Conservation (phyloP, 495 filamentous ascomycete genomes). For the Hapsidospora chrysogenum region DNA sequence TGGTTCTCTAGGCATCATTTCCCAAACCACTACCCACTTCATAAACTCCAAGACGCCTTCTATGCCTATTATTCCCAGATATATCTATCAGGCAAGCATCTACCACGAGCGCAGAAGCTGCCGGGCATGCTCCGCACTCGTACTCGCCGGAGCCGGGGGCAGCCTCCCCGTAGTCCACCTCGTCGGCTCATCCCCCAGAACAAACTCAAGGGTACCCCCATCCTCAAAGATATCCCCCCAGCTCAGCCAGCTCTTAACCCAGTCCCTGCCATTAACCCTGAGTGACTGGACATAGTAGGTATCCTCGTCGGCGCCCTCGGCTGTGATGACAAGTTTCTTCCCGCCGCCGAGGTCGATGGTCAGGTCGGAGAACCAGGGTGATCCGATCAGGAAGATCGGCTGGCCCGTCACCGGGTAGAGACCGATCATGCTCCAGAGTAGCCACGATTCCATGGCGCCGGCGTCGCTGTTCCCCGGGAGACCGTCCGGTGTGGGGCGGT, state of each 20-base stretch:
- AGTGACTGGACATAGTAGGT: conserved; percentile 39
- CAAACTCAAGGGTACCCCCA: conserved; percentile 46
- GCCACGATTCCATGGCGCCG: conserved; percentile 53
- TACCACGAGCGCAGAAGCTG: too few species aligned
- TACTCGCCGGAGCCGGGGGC: conserved; percentile 33
- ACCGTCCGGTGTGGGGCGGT: conserved; percentile 28
- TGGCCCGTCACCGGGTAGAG: conserved; percentile 50
- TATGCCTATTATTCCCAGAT: too few species aligned
- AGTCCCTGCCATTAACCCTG: conserved; percentile 28
- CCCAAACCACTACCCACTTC: too few species aligned
- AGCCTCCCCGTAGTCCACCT: conserved; percentile 39
- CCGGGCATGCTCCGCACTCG: conserved; percentile 1
- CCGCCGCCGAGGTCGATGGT: conserved; percentile 37
- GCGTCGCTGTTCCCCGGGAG: conserved; percentile 54
- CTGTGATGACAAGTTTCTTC: conserved; percentile 37
- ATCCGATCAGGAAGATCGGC: conserved; percentile 45
- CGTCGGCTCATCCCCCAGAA: conserved; percentile 32
- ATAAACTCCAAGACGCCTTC: too few species aligned
- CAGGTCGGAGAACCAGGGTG: conserved; percentile 44
- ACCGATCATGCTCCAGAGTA: conserved; percentile 55
- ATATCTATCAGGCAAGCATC: too few species aligned
- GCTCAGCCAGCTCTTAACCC: conserved; percentile 42
- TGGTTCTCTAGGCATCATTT: too few species aligned
- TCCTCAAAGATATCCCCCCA: conserved; percentile 47
- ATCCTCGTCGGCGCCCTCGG: conserved; percentile 27